Evolutionary conservation across 805 yeast species (phyloP).

Genomic region (Peterozyma toletana): DNA sequence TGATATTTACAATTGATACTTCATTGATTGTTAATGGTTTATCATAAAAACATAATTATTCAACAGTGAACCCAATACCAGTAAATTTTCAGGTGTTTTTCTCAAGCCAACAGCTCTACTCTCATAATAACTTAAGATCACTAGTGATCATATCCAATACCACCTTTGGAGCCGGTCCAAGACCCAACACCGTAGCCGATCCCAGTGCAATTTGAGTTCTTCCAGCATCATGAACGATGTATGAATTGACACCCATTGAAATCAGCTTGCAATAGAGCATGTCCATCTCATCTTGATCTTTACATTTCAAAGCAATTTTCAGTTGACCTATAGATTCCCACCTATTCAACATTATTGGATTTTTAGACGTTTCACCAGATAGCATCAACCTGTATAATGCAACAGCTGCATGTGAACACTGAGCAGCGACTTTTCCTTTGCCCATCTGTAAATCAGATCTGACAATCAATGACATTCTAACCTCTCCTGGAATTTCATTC

Average conservation of each 20-base stretch:
- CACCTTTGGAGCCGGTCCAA: constrained; percentile 92
- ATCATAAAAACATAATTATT: too few relatives aligned
- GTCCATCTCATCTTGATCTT: constrained; percentile 65
- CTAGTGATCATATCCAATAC: constrained; percentile 80
- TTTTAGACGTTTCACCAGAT: constrained; percentile 42
- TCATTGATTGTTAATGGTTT: too few relatives aligned
- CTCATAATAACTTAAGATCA: constrained; percentile 62
- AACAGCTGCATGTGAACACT: constrained; percentile 95
- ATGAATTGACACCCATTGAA: constrained; percentile 69
- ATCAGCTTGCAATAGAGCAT: constrained; percentile 74
- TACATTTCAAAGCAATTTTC: constrained; percentile 78
- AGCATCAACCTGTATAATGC: constrained; percentile 74
- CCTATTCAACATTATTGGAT: constrained; percentile 55
- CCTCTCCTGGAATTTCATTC: constrained; percentile 71
- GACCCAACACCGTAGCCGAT: constrained; percentile 89
- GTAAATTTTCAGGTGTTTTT: too few relatives aligned
- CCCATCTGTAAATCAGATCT: constrained; percentile 88
- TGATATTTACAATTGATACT: too few relatives aligned
- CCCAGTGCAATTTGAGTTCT: constrained; percentile 96
- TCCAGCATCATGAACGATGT: constrained; percentile 92
- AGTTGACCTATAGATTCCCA: constrained; percentile 92
- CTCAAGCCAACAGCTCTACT: neutral
- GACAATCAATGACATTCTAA: constrained; percentile 79
- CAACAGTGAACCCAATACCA: too few relatives aligned
- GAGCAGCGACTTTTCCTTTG: constrained; percentile 96